Evolutionary conservation across 176 grass and related monocot species (phyloP), one percentile per base, ranked within the genome.

Genomic region (Oryza meyeriana): DNA sequence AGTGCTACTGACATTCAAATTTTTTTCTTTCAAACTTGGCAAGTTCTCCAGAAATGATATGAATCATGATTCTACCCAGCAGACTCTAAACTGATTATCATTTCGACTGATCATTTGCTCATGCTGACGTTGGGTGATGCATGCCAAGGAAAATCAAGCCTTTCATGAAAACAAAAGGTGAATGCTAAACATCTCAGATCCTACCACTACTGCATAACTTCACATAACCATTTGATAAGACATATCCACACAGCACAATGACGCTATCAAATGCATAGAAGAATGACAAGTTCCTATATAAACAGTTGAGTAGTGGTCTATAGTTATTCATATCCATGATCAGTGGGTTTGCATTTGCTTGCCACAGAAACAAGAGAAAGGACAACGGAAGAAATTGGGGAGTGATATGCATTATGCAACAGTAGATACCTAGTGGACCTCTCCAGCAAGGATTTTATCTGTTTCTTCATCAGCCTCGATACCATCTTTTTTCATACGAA

Each of bases 391-490:
- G 32, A 22, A 11, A 80, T 16, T 28, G 42, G 40, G 27, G 36
- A 76, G 13, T 45, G 16, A 74, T 61, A 25, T 28, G 5, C 30
- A 30, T 26, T 0, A 20, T 36, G 3, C 24, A 61, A 26, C 0
- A 4, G 16, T 24, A 13, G 25, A 2, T 69, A 76, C 27, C 67
- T 84, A 76, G 30, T 84, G 16, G 13, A 27, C 55, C 78, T 83
- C 66, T 85, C 79, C 77, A 55, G 71, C 44, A 12, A 89, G 84
- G 52, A 91, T 92, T 81, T 41, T 89, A 26, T 38, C 18, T 42
- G 84, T 85, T 89, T 89, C 84, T 41, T 82, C 84, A 55, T 87
- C 86, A 81, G 69, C 81, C 84, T 92, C 52, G 34, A 94, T 16
- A 29, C 81, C 87, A 72, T 94, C 77, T 71, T 87, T 79, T 50